These are phyloP conservation scores for Ascocoryne sarcoides DNA, from an alignment of 2,329 filamentous ascomycete species.

Conservation along the genomic window DNA sequence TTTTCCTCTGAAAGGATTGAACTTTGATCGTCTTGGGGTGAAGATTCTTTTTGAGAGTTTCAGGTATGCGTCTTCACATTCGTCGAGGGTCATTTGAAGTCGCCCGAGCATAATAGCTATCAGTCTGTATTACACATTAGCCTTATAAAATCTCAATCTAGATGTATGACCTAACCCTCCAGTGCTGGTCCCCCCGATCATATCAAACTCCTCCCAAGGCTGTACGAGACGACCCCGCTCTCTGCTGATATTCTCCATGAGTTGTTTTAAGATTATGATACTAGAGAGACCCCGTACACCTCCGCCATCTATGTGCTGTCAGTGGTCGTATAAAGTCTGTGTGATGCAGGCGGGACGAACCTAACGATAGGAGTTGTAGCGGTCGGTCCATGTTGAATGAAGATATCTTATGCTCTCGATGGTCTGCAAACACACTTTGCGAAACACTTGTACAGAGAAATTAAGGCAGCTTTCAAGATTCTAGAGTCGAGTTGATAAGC, in stretches of 20 bases:
- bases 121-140: slow-evolving; percentile 22
- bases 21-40: background rate
- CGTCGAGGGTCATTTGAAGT: slow-evolving; percentile 35
- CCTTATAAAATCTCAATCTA: slow-evolving; percentile 11
- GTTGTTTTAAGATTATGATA: background rate
- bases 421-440: too few relatives aligned
- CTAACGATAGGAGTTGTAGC: background rate
- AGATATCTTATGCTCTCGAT: too few relatives aligned
- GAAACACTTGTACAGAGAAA: too few relatives aligned
- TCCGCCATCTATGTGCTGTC: background rate
- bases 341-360: background rate
- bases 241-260: background rate
- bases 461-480: too few relatives aligned
- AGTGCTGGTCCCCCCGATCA: slow-evolving; percentile 34
- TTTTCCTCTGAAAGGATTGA: background rate
- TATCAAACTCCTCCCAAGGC: slow-evolving; percentile 31
- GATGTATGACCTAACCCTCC: slow-evolving; percentile 25
- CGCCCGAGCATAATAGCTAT: slow-evolving; percentile 40
- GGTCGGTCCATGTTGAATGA: background rate
- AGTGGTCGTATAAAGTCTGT: background rate
- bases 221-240: slow-evolving; percentile 10
- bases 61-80: slow-evolving; percentile 34
- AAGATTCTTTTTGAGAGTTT: slow-evolving; percentile 2
- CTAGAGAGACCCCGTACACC: background rate
- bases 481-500: too few relatives aligned